Evolutionary conservation across 345 rosid genomes (phyloP).

Genomic region (Hypericum perforatum): DNA sequence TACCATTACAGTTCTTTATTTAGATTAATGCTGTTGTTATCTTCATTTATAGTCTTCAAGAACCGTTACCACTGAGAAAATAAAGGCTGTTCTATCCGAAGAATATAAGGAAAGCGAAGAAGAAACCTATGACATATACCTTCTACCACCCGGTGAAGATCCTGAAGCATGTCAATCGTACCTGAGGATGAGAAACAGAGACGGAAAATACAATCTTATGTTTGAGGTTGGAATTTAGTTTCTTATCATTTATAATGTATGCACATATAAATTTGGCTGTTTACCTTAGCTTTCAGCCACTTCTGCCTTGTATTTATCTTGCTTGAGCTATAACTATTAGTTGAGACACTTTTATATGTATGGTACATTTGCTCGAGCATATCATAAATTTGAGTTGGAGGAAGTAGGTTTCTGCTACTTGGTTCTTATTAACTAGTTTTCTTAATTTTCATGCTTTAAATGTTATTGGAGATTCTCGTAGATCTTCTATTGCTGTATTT

Average conservation of each 20-base stretch:
- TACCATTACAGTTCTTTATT: background rate
- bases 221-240: slow-evolving; percentile 60
- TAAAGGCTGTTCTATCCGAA: slow-evolving; percentile 59
- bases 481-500: no score
- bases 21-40: slow-evolving; percentile 13
- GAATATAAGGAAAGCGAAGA: slow-evolving; percentile 53
- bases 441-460: no score
- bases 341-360: no score
- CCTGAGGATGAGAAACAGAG: slow-evolving; percentile 96
- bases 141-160: slow-evolving; percentile 98
- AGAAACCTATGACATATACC: slow-evolving; percentile 98
- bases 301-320: no score
- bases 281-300: background rate
- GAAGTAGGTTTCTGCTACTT: no score
- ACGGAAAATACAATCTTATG: slow-evolving; percentile 98
- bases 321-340: no score
- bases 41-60: slow-evolving; percentile 54
- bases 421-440: no score
- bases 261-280: background rate
- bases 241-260: slow-evolving; percentile 6
- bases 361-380: no score
- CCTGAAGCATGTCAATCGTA: slow-evolving; percentile 99
- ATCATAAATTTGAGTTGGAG: no score
- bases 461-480: no score
- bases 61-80: slow-evolving; percentile 58